Conservation (phyloP, 2,329 filamentous ascomycete genomes). For the Amylocarpus encephaloides region DNA sequence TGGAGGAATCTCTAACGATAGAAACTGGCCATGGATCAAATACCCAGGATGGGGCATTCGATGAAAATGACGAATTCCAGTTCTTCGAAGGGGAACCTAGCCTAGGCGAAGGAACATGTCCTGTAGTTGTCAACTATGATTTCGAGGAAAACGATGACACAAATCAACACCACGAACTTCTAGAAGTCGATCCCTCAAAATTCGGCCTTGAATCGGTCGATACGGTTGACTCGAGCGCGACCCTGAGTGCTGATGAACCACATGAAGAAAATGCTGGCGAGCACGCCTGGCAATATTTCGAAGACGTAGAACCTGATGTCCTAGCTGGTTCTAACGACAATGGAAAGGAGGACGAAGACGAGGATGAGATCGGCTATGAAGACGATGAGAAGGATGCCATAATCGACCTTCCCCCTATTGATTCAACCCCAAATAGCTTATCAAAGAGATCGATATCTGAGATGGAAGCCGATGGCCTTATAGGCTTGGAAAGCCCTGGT, state of each 20-base stretch:
- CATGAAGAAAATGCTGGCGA: constrained; percentile 31
- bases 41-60: background rate
- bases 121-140: background rate
- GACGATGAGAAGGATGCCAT: constrained; percentile 18
- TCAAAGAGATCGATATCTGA: constrained; percentile 27
- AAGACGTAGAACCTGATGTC: constrained; percentile 16
- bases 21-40: background rate
- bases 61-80: constrained; percentile 1
- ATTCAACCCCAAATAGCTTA: constrained; percentile 16
- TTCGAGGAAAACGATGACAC: constrained; percentile 6
- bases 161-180: constrained; percentile 25
- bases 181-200: background rate
- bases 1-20: too few relatives aligned
- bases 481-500: constrained; percentile 20
- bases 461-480: constrained; percentile 4
- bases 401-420: background rate
- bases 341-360: constrained; percentile 6
- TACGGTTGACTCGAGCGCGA: constrained; percentile 30
- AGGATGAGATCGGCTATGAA: constrained; percentile 29
- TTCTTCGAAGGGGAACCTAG: constrained; percentile 1
- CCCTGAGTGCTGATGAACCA: constrained; percentile 33
- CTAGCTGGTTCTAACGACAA: background rate
- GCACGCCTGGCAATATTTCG: constrained; percentile 33
- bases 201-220: constrained; percentile 16
- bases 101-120: background rate